Percentiles rank a stretch among this genome's conserved stretches.
Conservation (phyloP, 352 stramenopile genomes). For the Globisporangium parvum region DNA sequence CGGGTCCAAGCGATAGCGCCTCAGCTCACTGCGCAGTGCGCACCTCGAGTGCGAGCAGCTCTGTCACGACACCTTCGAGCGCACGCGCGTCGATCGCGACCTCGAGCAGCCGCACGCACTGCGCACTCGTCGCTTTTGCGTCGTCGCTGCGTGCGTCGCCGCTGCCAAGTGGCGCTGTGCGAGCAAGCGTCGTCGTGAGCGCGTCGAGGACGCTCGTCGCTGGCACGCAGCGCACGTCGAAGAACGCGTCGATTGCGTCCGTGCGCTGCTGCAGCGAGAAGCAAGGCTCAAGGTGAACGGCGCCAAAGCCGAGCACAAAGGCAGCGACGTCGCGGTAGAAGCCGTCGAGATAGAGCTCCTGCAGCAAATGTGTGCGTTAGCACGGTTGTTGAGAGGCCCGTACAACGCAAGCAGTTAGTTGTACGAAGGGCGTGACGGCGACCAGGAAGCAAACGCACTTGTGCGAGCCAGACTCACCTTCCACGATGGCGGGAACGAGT, state of each 20-base stretch:
- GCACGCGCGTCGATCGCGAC: constrained; percentile 18
- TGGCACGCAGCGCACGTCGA: constrained; percentile 29
- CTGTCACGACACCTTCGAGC: constrained; percentile 23
- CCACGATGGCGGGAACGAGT: constrained; percentile 28
- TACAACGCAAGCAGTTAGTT: no score
- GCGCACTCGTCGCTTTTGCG: constrained; percentile 25
- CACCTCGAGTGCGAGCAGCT: constrained; percentile 34
- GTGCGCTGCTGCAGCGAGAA: constrained; percentile 37
- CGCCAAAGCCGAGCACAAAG: constrained; percentile 53
- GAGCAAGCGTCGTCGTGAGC: constrained; percentile 31
- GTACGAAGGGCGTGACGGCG: no score
- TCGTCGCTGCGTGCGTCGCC: constrained; percentile 15
- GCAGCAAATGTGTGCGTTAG: background rate
- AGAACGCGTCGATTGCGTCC: constrained; percentile 55
- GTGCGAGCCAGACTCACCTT: no score
- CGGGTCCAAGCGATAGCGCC: background rate
- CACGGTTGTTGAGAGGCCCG: no score
- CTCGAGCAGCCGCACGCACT: constrained; percentile 47
- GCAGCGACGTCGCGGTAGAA: constrained; percentile 51
- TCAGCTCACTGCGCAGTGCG: background rate
- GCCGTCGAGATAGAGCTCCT: constrained; percentile 45
- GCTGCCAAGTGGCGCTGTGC: background rate
- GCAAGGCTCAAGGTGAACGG: constrained; percentile 38
- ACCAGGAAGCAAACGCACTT: no score
- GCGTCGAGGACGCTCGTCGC: constrained; percentile 25